phyloP scores from a whole-genome alignment of 768 basidiomycete species.

The Mrakia hoshinonis region DNA sequence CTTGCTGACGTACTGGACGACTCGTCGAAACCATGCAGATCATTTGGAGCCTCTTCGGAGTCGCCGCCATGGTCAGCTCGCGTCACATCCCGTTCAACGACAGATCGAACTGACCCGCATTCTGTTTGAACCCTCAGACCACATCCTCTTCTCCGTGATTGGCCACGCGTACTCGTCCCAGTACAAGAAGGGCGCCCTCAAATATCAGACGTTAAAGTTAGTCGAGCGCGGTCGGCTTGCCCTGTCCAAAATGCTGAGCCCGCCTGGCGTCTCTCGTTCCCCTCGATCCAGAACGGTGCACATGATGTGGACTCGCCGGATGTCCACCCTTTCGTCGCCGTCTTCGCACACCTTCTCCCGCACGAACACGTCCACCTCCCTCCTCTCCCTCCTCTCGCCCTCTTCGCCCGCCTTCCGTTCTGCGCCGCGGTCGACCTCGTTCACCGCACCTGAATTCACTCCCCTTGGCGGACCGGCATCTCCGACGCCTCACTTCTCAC shows the following conservation, averaged over 20 bases:
- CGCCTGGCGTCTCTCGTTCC: not conserved
- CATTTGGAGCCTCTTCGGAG: constrained; percentile 58
- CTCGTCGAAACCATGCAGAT: constrained; percentile 39
- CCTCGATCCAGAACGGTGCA: not conserved
- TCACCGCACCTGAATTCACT: too few relatives aligned
- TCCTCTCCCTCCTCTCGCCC: too few relatives aligned
- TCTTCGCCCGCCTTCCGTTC: not conserved
- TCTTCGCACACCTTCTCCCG: too few relatives aligned
- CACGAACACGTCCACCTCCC: too few relatives aligned
- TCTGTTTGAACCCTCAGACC: constrained; percentile 42
- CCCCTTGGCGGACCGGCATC: constrained; percentile 39
- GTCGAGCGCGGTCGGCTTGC: not conserved
- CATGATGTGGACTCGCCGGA: not conserved
- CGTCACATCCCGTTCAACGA: constrained; percentile 32
- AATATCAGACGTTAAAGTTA: constrained; percentile 14
- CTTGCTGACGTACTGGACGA: constrained; percentile 66
- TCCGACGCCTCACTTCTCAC: constrained; percentile 31
- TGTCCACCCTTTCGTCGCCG: too few relatives aligned
- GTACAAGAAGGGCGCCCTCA: constrained; percentile 1
- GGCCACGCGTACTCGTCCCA: constrained; percentile 19
- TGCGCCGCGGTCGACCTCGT: not conserved
- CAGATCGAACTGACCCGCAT: not conserved
- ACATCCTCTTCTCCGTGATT: constrained; percentile 36
- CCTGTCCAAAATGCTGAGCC: not conserved
- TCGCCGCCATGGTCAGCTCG: constrained; percentile 51